A percentile compares a stretch with the other conserved stretches of the same genome.
Evolutionary conservation across 2,329 filamentous ascomycete species (phyloP).

Genomic region (Cordyceps cateniannulata): DNA sequence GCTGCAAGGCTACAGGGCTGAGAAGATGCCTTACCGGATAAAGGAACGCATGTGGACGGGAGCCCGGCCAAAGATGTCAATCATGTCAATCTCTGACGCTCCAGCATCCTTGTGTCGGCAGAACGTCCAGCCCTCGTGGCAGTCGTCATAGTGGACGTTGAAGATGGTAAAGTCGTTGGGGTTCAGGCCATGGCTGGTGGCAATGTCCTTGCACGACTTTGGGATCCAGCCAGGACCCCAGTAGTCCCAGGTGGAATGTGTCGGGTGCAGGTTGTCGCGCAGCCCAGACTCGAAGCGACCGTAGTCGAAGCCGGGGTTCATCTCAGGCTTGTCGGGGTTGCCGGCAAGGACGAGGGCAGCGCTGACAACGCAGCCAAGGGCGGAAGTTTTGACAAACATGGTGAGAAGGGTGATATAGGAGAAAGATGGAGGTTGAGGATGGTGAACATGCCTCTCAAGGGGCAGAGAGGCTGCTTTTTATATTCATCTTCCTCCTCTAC

Average conservation of each 20-base stretch:
- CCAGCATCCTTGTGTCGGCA: conserved; percentile 20
- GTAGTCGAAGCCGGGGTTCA: conserved; percentile 9
- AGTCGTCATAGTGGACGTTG: conserved; percentile 20
- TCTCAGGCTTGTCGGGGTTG: conserved; percentile 10
- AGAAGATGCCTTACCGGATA: conserved; percentile 4
- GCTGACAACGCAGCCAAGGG: background rate
- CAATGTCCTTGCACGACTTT: conserved; percentile 6
- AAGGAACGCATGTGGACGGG: conserved; percentile 8
- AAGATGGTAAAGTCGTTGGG: conserved; percentile 19
- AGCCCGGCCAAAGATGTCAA: conserved; percentile 14
- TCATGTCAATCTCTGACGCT: conserved; percentile 18
- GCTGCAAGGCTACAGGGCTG: background rate
- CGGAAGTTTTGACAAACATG: conserved; percentile 5
- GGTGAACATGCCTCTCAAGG: background rate
- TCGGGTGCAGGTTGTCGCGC: conserved; percentile 10
- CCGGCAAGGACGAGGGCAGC: conserved; percentile 6
- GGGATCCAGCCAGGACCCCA: conserved; percentile 12
- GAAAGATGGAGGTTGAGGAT: background rate
- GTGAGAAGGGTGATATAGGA: background rate
- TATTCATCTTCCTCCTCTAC: background rate
- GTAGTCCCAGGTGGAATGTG: conserved; percentile 6
- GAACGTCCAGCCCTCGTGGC: conserved; percentile 22
- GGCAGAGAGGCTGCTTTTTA: background rate
- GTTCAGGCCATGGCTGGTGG: conserved; percentile 12
- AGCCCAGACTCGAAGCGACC: conserved; percentile 2